phyloP scores from a whole-genome alignment of 2,329 filamentous ascomycete genomes.

The Penicillium digitatum region DNA sequence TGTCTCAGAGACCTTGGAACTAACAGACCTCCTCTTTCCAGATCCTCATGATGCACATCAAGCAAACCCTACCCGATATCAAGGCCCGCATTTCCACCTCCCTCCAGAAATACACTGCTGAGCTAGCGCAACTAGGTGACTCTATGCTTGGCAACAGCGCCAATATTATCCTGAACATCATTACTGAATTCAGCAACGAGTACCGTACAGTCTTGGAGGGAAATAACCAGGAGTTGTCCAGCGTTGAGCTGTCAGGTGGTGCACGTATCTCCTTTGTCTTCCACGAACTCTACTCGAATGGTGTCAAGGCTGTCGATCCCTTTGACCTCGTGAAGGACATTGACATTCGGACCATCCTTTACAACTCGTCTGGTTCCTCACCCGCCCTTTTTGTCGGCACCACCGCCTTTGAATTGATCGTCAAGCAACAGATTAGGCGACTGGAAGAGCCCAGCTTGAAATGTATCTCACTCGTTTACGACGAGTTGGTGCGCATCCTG shows the following conservation, averaged over 20 bases:
- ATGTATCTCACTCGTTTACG: constrained; percentile 95
- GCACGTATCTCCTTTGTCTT: constrained; percentile 99
- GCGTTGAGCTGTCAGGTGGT: constrained; percentile 88
- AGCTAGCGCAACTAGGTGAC: constrained; percentile 79
- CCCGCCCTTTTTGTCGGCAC: constrained; percentile 96
- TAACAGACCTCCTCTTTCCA: constrained; percentile 33
- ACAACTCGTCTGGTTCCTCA: constrained; percentile 98
- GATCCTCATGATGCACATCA: constrained; percentile 99
- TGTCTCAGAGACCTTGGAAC: neutral
- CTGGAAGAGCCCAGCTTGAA: constrained; percentile 95
- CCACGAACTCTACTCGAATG: constrained; percentile 96
- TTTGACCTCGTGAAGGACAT: constrained; percentile 97
- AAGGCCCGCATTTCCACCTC: constrained; percentile 95
- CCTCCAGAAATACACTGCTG: constrained; percentile 81
- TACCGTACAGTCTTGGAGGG: constrained; percentile 95
- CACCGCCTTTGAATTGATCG: constrained; percentile 95
- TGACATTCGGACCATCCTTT: constrained; percentile 93
- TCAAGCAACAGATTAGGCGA: constrained; percentile 97
- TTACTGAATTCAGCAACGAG: constrained; percentile 97
- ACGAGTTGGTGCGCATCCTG: constrained; percentile 93
- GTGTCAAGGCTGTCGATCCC: constrained; percentile 94
- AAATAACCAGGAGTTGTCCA: constrained; percentile 94
- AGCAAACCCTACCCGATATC: constrained; percentile 97
- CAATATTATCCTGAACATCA: constrained; percentile 97
- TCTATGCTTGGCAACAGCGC: constrained; percentile 93